These are phyloP conservation scores for Cutaneotrichosporon curvatum DNA, from an alignment of 1,284 basidiomycete genomes.

Conservation along the genomic window DNA sequence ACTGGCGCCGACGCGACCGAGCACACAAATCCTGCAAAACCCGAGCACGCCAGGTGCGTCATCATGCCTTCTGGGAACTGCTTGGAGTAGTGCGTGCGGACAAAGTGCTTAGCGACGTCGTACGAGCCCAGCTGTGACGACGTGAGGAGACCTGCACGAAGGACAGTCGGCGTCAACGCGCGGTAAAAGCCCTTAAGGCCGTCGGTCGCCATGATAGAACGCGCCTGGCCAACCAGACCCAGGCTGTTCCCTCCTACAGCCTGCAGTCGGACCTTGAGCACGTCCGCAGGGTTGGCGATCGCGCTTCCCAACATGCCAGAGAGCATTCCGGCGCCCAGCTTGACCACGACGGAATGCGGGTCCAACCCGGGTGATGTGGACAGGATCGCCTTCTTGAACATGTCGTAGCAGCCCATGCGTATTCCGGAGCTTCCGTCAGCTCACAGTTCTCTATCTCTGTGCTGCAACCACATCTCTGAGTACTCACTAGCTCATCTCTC, in stretches of 20 bases:
- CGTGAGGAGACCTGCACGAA: slow-evolving; percentile 16
- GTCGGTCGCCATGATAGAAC: slow-evolving; percentile 5
- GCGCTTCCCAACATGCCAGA: slow-evolving; percentile 13
- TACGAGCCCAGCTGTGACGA: slow-evolving; percentile 17
- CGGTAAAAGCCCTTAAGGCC: slow-evolving; percentile 14
- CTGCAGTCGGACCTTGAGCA: slow-evolving; percentile 18
- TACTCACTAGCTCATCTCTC: slow-evolving; percentile 17
- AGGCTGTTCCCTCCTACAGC: slow-evolving; percentile 9
- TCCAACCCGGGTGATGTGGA: slow-evolving; percentile 5
- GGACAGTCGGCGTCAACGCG: slow-evolving; percentile 10
- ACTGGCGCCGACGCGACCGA: slow-evolving; percentile 13
- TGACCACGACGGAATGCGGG: slow-evolving; percentile 12
- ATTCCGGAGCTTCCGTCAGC: slow-evolving; percentile 14
- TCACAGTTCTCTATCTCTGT: slow-evolving; percentile 3
- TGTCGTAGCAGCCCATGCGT: slow-evolving; percentile 19
- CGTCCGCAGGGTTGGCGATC: slow-evolving; percentile 18
- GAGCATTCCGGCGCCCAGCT: slow-evolving; percentile 15
- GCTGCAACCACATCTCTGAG: neutral
- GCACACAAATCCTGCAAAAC: slow-evolving; percentile 16
- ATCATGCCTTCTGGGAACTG: slow-evolving; percentile 15
- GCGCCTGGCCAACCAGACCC: slow-evolving; percentile 5
- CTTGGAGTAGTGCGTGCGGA: slow-evolving; percentile 12
- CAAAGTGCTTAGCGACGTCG: slow-evolving; percentile 19
- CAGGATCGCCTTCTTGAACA: slow-evolving; percentile 11
- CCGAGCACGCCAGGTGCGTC: slow-evolving; percentile 15